Conservation (phyloP, 768 basidiomycete species). For the Leucocoprinus leucothites region DNA sequence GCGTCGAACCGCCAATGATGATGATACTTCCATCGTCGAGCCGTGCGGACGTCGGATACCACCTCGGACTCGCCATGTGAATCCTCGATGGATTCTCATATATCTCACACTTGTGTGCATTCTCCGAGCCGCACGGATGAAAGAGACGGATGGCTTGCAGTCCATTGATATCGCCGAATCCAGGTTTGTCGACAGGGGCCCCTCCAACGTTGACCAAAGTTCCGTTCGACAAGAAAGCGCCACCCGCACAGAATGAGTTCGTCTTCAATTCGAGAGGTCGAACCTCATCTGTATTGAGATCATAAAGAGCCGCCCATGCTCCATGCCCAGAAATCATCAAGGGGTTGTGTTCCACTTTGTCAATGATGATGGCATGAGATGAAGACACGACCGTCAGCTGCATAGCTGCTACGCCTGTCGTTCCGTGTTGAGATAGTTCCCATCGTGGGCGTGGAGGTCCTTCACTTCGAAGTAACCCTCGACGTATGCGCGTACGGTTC, state of each 20-base stretch:
- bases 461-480: slow-evolving; percentile 1
- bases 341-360: slow-evolving; percentile 88
- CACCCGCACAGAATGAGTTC: slow-evolving; percentile 87
- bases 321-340: slow-evolving; percentile 70
- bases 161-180: slow-evolving; percentile 76
- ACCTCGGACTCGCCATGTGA: slow-evolving; percentile 74
- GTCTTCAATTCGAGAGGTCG: slow-evolving; percentile 64
- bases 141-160: slow-evolving; percentile 73
- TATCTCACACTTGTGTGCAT: slow-evolving; percentile 52
- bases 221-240: slow-evolving; percentile 73
- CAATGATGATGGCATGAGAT: slow-evolving; percentile 68
- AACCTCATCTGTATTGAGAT: slow-evolving; percentile 60
- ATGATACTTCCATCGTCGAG: slow-evolving; percentile 77
- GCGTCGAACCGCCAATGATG: slow-evolving; percentile 79
- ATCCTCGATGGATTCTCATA: slow-evolving; percentile 62
- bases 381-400: slow-evolving; percentile 67
- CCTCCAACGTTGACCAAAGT: slow-evolving; percentile 79
- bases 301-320: slow-evolving; percentile 77
- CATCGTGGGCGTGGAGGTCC: slow-evolving; percentile 31
- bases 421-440: slow-evolving; percentile 61
- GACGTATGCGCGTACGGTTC: neutral
- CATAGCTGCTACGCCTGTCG: slow-evolving; percentile 79
- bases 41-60: slow-evolving; percentile 75
- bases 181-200: slow-evolving; percentile 71
- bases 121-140: slow-evolving; percentile 54